Conservation (phyloP, 805 yeast genomes). For the Yarrowia keelungensis region DNA sequence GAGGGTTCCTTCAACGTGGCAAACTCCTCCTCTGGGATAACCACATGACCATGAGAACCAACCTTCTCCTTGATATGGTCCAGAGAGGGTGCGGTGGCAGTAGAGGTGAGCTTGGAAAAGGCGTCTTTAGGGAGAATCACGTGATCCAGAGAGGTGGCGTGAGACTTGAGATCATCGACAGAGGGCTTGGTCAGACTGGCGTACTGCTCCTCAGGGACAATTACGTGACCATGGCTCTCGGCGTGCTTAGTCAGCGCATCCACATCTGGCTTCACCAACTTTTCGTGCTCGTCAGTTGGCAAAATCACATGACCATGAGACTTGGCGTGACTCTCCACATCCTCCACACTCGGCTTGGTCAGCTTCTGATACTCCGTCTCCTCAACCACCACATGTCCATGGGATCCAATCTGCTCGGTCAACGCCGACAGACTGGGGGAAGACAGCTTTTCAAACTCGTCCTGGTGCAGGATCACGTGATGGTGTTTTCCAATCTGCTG, state of each 20-base stretch:
- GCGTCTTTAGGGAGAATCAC: conserved; percentile 29
- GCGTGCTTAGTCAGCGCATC: background rate
- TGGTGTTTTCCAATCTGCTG: conserved; percentile 40
- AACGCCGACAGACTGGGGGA: conserved; percentile 3
- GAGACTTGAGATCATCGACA: conserved; percentile 43
- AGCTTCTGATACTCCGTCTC: background rate
- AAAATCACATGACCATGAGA: conserved; percentile 22
- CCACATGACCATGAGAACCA: conserved; percentile 2
- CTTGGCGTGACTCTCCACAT: conserved; percentile 37
- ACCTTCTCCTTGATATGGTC: conserved; percentile 43
- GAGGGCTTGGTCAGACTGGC: conserved; percentile 42
- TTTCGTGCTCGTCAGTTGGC: background rate
- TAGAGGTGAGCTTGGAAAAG: conserved; percentile 44
- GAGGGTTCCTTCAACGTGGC: conserved; percentile 40
- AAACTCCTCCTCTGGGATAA: background rate
- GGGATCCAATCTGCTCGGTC: conserved; percentile 8
- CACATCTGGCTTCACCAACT: conserved; percentile 4
- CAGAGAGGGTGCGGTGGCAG: conserved; percentile 43
- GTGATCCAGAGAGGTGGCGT: conserved; percentile 42
- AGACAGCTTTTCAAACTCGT: conserved; percentile 6
- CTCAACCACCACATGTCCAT: conserved; percentile 5
- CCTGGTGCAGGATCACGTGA: conserved; percentile 37
- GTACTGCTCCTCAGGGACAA: conserved; percentile 3
- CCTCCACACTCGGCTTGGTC: conserved; percentile 42
- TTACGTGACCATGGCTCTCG: background rate